These are phyloP conservation scores for Hibiscus syriacus DNA, from an alignment of 345 rosid species.

Conservation along the genomic window DNA sequence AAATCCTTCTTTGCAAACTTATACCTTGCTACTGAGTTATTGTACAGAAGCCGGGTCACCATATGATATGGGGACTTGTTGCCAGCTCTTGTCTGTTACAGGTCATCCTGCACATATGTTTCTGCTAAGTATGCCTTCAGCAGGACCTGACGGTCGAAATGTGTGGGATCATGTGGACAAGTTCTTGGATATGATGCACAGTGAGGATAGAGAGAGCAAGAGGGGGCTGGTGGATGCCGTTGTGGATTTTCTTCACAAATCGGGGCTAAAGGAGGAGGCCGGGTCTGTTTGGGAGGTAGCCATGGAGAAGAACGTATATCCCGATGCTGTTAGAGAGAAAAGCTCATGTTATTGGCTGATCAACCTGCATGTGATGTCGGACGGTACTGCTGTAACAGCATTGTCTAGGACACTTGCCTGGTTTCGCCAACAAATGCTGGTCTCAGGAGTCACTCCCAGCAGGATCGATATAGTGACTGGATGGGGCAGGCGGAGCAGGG, in stretches of 20 bases:
- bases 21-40: slow-evolving; percentile 79
- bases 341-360: slow-evolving; percentile 81
- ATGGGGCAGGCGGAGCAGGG: slow-evolving; percentile 91
- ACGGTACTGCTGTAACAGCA: slow-evolving; percentile 84
- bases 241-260: slow-evolving; percentile 85
- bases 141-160: slow-evolving; percentile 87
- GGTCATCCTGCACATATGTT: slow-evolving; percentile 86
- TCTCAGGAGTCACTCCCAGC: slow-evolving; percentile 55
- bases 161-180: slow-evolving; percentile 63
- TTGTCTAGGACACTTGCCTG: slow-evolving; percentile 83
- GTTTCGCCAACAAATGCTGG: slow-evolving; percentile 69
- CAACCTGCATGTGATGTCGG: slow-evolving; percentile 94
- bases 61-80: slow-evolving; percentile 60
- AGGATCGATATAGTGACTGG: slow-evolving; percentile 91
- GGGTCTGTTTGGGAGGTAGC: slow-evolving; percentile 97
- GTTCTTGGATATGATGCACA: slow-evolving; percentile 84
- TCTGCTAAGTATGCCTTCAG: slow-evolving; percentile 64
- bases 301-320: slow-evolving; percentile 69
- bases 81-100: slow-evolving; percentile 69
- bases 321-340: slow-evolving; percentile 74
- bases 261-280: slow-evolving; percentile 89
- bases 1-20: slow-evolving; percentile 72
- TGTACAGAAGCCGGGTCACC: slow-evolving; percentile 76
- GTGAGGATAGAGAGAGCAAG: slow-evolving; percentile 97
- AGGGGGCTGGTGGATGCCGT: slow-evolving; percentile 86